Percentiles rank a stretch among this genome's conserved stretches.
These are phyloP conservation scores for Somion occarium DNA, from an alignment of 1,284 basidiomycete genomes.

Conservation along the genomic window DNA sequence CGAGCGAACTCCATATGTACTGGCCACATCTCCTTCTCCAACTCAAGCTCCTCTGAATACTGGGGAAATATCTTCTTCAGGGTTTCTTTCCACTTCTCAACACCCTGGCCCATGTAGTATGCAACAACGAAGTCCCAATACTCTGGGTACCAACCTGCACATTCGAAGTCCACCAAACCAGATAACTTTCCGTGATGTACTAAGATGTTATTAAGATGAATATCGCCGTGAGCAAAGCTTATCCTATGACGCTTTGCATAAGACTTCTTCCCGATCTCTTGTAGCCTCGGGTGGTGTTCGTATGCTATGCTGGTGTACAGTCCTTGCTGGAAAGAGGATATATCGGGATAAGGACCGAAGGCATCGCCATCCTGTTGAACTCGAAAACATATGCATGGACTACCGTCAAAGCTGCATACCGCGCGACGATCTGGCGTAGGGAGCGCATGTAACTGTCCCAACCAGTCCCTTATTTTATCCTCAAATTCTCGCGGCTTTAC, in stretches of 20 bases:
- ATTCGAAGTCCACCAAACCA: conserved; percentile 11
- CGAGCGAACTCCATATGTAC: too few species aligned
- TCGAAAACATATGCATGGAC: background rate
- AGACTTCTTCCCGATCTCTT: background rate
- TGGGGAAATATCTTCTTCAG: background rate
- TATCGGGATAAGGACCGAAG: background rate
- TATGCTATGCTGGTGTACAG: background rate
- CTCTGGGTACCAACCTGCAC: conserved; percentile 11
- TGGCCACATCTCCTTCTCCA: background rate
- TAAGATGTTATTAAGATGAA: conserved; percentile 10
- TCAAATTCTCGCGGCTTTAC: background rate
- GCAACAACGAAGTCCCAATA: conserved; percentile 13
- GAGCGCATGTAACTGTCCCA: conserved; percentile 6
- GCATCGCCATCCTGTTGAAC: conserved; percentile 7
- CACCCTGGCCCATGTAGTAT: background rate
- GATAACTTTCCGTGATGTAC: conserved; percentile 6
- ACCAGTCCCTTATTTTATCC: background rate
- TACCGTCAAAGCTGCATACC: background rate
- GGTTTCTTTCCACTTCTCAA: background rate
- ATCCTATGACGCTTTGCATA: conserved; percentile 2
- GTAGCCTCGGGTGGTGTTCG: background rate
- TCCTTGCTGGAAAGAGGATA: conserved; percentile 3
- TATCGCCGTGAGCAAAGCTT: conserved; percentile 12
- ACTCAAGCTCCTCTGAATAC: background rate
- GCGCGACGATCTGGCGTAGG: conserved; percentile 2